Conservation (phyloP, 805 yeast species). For the Candida ipomoeae region DNA sequence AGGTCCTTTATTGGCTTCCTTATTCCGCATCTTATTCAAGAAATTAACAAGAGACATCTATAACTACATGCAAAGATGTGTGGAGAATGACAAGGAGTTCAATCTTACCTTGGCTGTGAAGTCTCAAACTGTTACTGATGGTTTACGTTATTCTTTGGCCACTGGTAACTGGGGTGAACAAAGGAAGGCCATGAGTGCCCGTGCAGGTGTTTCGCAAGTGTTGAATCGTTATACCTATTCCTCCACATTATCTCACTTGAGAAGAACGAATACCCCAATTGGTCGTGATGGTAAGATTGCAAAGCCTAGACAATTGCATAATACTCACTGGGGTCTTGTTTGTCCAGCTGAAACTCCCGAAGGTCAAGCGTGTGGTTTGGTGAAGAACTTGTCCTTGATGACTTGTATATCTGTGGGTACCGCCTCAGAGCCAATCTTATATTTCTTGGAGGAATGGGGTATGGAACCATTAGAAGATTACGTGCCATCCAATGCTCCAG, state of each 20-base stretch:
- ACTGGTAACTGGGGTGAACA: conserved; percentile 99
- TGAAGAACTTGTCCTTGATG: conserved; percentile 93
- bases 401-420: conserved; percentile 97
- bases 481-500: conserved; percentile 86
- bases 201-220: conserved; percentile 99
- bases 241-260: conserved; percentile 95
- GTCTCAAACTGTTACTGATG: conserved; percentile 95
- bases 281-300: conserved; percentile 99
- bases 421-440: conserved; percentile 90
- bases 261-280: conserved; percentile 98
- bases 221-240: conserved; percentile 96
- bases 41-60: conserved; percentile 94
- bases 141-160: conserved; percentile 94
- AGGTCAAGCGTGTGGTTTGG: conserved; percentile 99
- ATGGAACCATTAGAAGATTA: conserved; percentile 96
- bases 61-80: conserved; percentile 98
- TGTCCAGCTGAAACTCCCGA: conserved; percentile 99
- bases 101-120: conserved; percentile 94
- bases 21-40: conserved; percentile 90
- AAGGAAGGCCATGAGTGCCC: conserved; percentile 96
- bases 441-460: conserved; percentile 97
- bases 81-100: conserved; percentile 95
- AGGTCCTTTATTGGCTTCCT: conserved; percentile 93
- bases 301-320: conserved; percentile 97
- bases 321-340: conserved; percentile 99